Evolutionary conservation across 2,329 filamentous ascomycete genomes (phyloP).

Genomic region (Didymella segeticola): DNA sequence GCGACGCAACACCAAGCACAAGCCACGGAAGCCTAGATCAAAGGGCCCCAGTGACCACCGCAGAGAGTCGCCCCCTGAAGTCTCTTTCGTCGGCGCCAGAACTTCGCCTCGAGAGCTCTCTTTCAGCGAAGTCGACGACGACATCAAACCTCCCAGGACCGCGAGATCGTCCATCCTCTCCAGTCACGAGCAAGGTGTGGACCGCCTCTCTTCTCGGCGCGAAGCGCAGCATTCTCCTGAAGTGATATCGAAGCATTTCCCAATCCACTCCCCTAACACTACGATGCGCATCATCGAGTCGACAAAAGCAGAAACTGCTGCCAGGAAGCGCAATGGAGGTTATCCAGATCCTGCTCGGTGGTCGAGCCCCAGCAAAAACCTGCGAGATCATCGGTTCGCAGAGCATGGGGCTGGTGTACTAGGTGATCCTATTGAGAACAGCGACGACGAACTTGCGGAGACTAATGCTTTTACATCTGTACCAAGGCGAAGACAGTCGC

Average conservation of each 20-base stretch:
- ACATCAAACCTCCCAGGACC: neutral
- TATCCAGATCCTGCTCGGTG: neutral
- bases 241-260: slow-evolving; percentile 21
- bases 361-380: neutral
- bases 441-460: slow-evolving; percentile 28
- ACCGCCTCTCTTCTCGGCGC: too few relatives aligned
- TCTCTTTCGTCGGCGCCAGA: neutral
- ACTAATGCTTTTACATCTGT: neutral
- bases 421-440: slow-evolving; percentile 1
- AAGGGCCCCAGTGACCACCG: neutral
- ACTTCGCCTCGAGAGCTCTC: neutral
- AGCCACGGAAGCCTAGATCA: neutral
- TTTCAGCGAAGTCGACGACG: neutral
- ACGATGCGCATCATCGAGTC: slow-evolving; percentile 35
- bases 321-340: neutral
- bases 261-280: neutral
- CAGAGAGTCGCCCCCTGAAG: neutral
- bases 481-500: neutral
- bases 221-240: neutral
- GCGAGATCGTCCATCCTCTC: slow-evolving; percentile 14
- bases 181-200: slow-evolving; percentile 23
- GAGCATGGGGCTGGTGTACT: neutral
- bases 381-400: neutral
- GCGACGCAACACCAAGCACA: neutral
- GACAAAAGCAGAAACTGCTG: slow-evolving; percentile 6